Percentiles rank a stretch among this genome's conserved stretches.
These are phyloP conservation scores for Exophiala oligosperma DNA, from an alignment of 2,329 filamentous ascomycete genomes.

Conservation along the genomic window DNA sequence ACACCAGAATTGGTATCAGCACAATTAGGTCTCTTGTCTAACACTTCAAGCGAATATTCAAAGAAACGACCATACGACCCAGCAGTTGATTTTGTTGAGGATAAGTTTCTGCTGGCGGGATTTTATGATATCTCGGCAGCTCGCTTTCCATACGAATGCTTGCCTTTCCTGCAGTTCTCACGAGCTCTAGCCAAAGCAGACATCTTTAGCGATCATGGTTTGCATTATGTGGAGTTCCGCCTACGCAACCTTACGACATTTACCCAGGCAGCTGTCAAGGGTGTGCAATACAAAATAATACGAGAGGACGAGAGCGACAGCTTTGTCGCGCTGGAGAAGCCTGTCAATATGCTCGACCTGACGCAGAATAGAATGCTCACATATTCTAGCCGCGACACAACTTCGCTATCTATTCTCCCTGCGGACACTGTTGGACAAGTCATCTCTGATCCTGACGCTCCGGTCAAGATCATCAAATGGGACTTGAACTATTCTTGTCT, in stretches of 20 bases:
- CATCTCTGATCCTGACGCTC: conserved; percentile 76
- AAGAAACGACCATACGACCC: conserved; percentile 13
- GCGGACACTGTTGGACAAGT: conserved; percentile 54
- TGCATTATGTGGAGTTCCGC: conserved; percentile 59
- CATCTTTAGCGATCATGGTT: conserved; percentile 46
- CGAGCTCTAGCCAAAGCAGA: conserved; percentile 59
- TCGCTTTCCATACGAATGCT: conserved; percentile 82
- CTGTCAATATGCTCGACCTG: conserved; percentile 53
- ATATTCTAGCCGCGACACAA: conserved; percentile 28
- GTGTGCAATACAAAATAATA: conserved; percentile 75
- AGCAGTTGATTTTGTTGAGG: conserved; percentile 55
- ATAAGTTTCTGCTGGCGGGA: conserved; percentile 56
- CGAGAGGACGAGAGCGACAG: conserved; percentile 86
- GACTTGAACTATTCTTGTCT: conserved; percentile 74
- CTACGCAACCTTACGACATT: conserved; percentile 71
- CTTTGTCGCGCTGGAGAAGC: conserved; percentile 63
- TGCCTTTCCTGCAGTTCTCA: conserved; percentile 73
- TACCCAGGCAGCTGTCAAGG: conserved; percentile 71
- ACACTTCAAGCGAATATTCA: conserved; percentile 28
- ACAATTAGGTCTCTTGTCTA: conserved; percentile 64
- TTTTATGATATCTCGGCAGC: conserved; percentile 68
- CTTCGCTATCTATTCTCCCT: conserved; percentile 18
- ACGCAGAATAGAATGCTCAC: conserved; percentile 30
- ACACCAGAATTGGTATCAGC: conserved; percentile 68
- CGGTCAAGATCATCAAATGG: conserved; percentile 73